Percentiles rank a stretch among this genome's conserved stretches.
These are phyloP conservation scores for Trypanosoma congolense DNA, from an alignment of 208 protist genomes.

Conservation along the genomic window DNA sequence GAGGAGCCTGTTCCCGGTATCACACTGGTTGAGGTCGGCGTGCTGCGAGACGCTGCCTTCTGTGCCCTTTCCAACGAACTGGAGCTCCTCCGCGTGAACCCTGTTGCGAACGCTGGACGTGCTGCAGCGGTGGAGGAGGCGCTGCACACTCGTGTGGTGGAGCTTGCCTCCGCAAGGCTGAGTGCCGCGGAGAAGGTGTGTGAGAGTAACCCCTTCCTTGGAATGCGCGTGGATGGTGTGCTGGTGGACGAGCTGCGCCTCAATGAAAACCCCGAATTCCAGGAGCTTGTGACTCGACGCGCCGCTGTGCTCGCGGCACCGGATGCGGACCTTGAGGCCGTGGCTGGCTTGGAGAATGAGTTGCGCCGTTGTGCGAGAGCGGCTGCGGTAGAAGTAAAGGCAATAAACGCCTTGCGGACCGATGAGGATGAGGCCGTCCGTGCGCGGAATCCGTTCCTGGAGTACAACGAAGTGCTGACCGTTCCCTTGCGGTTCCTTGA, in stretches of 20 bases:
- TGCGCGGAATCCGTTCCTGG: constrained; percentile 53
- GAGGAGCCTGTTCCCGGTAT: constrained; percentile 38
- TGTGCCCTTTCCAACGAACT: constrained; percentile 33
- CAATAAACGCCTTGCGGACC: constrained; percentile 33
- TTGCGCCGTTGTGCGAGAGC: constrained; percentile 19
- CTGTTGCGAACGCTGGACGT: constrained; percentile 9
- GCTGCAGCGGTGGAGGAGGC: constrained; percentile 19
- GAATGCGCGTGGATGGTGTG: constrained; percentile 25
- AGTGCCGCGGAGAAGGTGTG: constrained; percentile 23
- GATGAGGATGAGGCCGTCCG: constrained; percentile 61
- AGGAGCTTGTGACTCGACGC: constrained; percentile 19
- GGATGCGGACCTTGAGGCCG: constrained; percentile 4
- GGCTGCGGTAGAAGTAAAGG: constrained; percentile 25
- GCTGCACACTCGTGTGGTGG: constrained; percentile 13
- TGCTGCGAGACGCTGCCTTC: constrained; percentile 41
- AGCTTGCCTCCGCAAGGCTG: constrained; percentile 28
- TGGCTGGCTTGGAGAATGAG: constrained; percentile 18
- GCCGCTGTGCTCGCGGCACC: constrained; percentile 7
- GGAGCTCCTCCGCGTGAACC: constrained; percentile 21
- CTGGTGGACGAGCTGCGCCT: constrained; percentile 39
- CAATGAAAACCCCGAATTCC: constrained; percentile 25
- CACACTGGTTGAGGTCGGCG: constrained; percentile 29
- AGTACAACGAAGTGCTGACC: constrained; percentile 27
- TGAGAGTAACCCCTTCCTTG: constrained; percentile 39
- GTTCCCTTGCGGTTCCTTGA: constrained; percentile 43